Base-by-base conservation (phyloP, 2,329 filamentous ascomycete genomes). In the Rasamsonia emersonii region DNA sequence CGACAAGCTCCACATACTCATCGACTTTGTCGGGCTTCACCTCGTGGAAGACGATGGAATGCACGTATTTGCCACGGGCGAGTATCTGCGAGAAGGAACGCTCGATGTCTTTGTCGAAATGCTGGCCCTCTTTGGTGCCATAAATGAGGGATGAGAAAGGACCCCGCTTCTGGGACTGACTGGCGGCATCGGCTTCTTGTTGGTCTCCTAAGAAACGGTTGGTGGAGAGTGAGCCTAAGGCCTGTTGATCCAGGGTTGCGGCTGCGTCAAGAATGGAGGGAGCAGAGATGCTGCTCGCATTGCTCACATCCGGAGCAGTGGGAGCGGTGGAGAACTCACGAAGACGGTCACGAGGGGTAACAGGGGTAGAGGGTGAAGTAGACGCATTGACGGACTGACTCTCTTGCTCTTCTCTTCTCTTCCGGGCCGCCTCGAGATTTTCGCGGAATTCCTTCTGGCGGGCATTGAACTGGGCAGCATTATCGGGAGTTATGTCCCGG, bases 1-100 rank as follows among this genome's bases (percentile, higher is more conserved):
- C 86, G 9, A 96, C 85, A 30, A 96, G 70, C 37, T 89, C 73
- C 31, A 89, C 79, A 54, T 98, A 98, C 53, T 96, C 89, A 42
- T 95, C 86, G 28, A 95, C 84, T 64, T 86, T 91, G 50, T 95
- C 86, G 39, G 88, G 86, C 65, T 93, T 86, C 44, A 98, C 91
- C 40, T 93, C 77, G 67, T 98, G 91, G 54, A 94, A 86, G 37
- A 94, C 86, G 58, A 98, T 95, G 28, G 86, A 93, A 63, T 98
- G 91, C 33, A 98, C 88, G 53, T 98, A 98, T 67, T 98, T 98
- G 54, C 91, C 91, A 44, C 91, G 76, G 15, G 91, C 91, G 27
- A 98, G 70, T 26, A 96, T 84, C 60, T 95, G 88, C 31, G 84
- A 93, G 66, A 96, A 98, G 56, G 84, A 93, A 37, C 88, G 79